A percentile compares a stretch with the other conserved stretches of the same genome.
Conservation (phyloP, 805 yeast species). For the Kuraishia borneana region DNA sequence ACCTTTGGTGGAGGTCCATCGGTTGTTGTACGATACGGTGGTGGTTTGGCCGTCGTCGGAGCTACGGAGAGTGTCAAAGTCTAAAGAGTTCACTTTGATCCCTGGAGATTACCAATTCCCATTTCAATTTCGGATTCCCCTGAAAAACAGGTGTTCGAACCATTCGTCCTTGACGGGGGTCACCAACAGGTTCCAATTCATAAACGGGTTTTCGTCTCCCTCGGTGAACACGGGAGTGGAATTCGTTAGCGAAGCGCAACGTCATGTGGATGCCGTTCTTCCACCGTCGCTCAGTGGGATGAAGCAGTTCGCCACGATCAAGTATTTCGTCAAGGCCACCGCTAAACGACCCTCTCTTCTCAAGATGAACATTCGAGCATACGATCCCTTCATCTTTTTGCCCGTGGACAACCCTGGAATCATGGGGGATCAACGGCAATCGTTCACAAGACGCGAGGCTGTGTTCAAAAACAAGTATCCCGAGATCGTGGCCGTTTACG, state of each 20-base stretch:
- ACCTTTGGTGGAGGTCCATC: conserved; percentile 25
- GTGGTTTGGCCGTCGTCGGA: conserved; percentile 44
- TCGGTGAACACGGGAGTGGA: neutral
- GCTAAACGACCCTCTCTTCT: conserved; percentile 40
- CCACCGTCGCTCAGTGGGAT: conserved; percentile 17
- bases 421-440: conserved; percentile 23
- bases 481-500: conserved; percentile 28
- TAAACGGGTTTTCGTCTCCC: conserved; percentile 3
- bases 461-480: conserved; percentile 28
- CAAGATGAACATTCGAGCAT: conserved; percentile 28
- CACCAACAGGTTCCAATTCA: conserved; percentile 4
- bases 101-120: conserved; percentile 42
- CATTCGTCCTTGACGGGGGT: conserved; percentile 4
- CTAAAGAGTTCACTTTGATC: conserved; percentile 32
- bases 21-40: conserved; percentile 33
- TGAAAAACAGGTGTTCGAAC: conserved; percentile 24
- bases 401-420: conserved; percentile 28
- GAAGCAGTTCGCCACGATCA: conserved; percentile 23
- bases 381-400: conserved; percentile 39
- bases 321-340: conserved; percentile 51
- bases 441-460: conserved; percentile 33
- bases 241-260: conserved; percentile 6
- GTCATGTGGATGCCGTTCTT: conserved; percentile 12
- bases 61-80: conserved; percentile 28
- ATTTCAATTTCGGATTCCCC: conserved; percentile 33